These are phyloP conservation scores for Colletotrichum tanaceti DNA, from an alignment of 2,329 filamentous ascomycete genomes.

Conservation along the genomic window DNA sequence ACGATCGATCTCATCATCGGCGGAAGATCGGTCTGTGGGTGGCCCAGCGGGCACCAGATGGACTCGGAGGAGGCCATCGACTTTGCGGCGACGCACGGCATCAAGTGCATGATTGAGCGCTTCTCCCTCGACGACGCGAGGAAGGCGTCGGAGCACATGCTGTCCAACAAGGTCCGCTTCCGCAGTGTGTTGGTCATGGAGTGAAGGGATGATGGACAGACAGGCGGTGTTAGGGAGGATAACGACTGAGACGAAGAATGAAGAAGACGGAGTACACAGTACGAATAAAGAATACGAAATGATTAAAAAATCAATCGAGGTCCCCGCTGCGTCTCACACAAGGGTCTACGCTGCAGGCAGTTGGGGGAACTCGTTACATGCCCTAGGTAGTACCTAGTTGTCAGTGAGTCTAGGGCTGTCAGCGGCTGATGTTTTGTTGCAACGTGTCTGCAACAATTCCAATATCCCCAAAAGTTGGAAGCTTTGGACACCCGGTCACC, in stretches of 20 bases:
- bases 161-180: constrained; percentile 57
- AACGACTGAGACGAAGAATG: not conserved
- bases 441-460: no score
- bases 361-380: no score
- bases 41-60: constrained; percentile 71
- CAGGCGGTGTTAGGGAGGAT: not conserved
- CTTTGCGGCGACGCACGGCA: constrained; percentile 70
- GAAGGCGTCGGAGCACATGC: constrained; percentile 57
- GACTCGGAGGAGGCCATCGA: constrained; percentile 74
- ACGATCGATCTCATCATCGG: constrained; percentile 56
- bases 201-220: constrained; percentile 41
- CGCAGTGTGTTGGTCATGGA: constrained; percentile 58
- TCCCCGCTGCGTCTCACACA: no score
- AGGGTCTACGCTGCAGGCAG: no score
- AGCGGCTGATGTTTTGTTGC: no score
- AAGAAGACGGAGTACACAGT: not conserved
- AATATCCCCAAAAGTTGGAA: no score
- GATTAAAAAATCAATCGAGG: no score
- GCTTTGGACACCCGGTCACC: no score
- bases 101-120: constrained; percentile 74
- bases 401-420: no score
- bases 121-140: constrained; percentile 67
- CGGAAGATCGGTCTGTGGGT: constrained; percentile 72
- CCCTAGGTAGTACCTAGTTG: no score
- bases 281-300: no score